Evolutionary conservation across 805 yeast species (phyloP).

Genomic region (Ogataea trehalophila): DNA sequence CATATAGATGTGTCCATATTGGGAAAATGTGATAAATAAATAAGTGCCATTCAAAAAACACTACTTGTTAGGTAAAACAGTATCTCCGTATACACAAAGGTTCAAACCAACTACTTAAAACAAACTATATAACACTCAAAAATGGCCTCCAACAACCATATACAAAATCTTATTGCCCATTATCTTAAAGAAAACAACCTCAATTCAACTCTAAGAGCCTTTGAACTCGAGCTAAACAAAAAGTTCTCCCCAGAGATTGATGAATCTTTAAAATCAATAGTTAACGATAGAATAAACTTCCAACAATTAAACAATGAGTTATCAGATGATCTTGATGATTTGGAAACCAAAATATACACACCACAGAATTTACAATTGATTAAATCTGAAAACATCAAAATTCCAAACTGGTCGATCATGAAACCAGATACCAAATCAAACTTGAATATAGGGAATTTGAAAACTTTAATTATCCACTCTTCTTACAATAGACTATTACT

Average conservation of each 20-base stretch:
- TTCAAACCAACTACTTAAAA: not conserved
- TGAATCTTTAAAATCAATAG: slow-evolving; percentile 33
- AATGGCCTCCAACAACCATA: slow-evolving; percentile 3
- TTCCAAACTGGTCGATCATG: slow-evolving; percentile 26
- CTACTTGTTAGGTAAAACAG: no score
- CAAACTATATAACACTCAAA: not conserved
- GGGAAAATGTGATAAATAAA: no score
- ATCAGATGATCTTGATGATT: not conserved
- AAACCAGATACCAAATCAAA: slow-evolving; percentile 10
- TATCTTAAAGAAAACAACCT: slow-evolving; percentile 50
- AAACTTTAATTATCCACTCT: slow-evolving; percentile 25
- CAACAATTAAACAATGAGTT: slow-evolving; percentile 4
- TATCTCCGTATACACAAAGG: no score
- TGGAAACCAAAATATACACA: slow-evolving; percentile 11
- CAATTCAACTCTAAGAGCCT: slow-evolving; percentile 39
- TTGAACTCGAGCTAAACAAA: slow-evolving; percentile 43
- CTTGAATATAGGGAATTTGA: slow-evolving; percentile 13
- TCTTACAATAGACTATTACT: slow-evolving; percentile 11
- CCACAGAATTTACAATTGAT: slow-evolving; percentile 23
- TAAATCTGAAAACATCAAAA: slow-evolving; percentile 9
- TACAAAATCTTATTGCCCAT: slow-evolving; percentile 46
- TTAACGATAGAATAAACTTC: slow-evolving; percentile 31
- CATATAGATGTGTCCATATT: no score
- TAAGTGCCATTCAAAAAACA: no score
- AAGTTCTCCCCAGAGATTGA: slow-evolving; percentile 23